phyloP scores from a whole-genome alignment of 2,329 filamentous ascomycete species.

The Sclerotinia spermophila region DNA sequence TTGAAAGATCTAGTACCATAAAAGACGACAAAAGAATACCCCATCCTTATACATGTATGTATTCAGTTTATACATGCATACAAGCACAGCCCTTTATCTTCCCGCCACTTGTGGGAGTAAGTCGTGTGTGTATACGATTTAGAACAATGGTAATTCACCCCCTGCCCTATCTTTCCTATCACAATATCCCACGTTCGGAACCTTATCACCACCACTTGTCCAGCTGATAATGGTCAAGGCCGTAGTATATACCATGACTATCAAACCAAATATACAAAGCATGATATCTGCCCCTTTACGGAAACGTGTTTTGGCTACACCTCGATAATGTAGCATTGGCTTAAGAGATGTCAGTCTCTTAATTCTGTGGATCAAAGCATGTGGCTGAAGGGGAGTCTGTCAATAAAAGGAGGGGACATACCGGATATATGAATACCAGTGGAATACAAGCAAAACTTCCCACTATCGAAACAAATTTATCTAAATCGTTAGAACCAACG shows the following conservation, averaged over 20 bases:
- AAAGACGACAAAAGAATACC: not conserved
- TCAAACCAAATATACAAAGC: conserved; percentile 75
- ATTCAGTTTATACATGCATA: conserved; percentile 9
- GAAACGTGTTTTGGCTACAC: conserved; percentile 64
- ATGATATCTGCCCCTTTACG: conserved; percentile 70
- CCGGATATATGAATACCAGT: conserved; percentile 94
- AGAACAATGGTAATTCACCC: conserved; percentile 5
- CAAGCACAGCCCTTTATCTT: not conserved
- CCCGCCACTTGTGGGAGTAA: not conserved
- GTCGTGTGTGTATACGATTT: not conserved
- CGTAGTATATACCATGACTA: conserved; percentile 92
- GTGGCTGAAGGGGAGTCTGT: not conserved
- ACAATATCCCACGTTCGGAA: conserved; percentile 59
- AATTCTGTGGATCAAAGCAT: not conserved
- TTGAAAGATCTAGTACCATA: conserved; percentile 6
- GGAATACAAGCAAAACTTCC: conserved; percentile 98
- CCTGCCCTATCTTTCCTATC: conserved; percentile 40
- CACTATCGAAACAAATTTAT: conserved; percentile 95
- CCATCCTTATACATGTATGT: not conserved
- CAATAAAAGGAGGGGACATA: conserved; percentile 49
- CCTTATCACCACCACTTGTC: conserved; percentile 55
- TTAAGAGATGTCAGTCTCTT: conserved; percentile 39
- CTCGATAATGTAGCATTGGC: conserved; percentile 86
- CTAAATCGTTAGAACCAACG: conserved; percentile 86
- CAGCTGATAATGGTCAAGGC: conserved; percentile 82